Base-by-base conservation (phyloP, 176 grass and related monocot genomes). In the Secale cereale region DNA sequence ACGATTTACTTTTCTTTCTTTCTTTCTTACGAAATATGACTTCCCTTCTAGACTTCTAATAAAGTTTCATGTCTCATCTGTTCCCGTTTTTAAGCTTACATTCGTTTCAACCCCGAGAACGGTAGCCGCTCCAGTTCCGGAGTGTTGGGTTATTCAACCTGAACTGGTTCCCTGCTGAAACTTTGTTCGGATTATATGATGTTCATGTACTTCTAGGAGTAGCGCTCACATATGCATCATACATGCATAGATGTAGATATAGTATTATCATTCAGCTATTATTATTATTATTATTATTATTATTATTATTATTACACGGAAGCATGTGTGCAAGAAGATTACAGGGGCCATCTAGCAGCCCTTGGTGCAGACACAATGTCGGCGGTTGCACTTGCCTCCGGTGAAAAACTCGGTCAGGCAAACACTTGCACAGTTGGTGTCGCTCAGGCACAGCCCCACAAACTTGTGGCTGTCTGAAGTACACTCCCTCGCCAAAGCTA, bases 351-450 rank as follows among this genome's bases (percentile, higher is more conserved):
- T n/a, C 81, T 83, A 83, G 69, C 92, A 94, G 1, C 4, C 0
- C 40, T 28, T 84, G 39, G 68, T 78, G 76, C 88, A 91, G 36
- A 88, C 86, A 76, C 91, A 94, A 4, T 74, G 68, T 10, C 12
- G 39, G 25, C 85, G 88, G 1, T 41, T 25, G 39, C 91, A 94
- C 20, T 40, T 76, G 28, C 88, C 88, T 5, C 50, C 79, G 1
- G 16, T 4, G 74, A 94, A 94, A 30, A 88, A 86, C 78, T 94
- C 88, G 0, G 79, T 84, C 15, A 40, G 14, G 78, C 92, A 94
- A 26, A 94, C 83, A 16, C 29, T 88, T 20, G 69, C 79, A 4
- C 92, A 94, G 68, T 91, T 94, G 23, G 57, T 8, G 1, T 54
- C 23, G 13, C 68, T 67, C 6, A 81, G 9, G 39, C 88, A 94